phyloP scores from a whole-genome alignment of 2,329 filamentous ascomycete species.

The Penicillium sp. region DNA sequence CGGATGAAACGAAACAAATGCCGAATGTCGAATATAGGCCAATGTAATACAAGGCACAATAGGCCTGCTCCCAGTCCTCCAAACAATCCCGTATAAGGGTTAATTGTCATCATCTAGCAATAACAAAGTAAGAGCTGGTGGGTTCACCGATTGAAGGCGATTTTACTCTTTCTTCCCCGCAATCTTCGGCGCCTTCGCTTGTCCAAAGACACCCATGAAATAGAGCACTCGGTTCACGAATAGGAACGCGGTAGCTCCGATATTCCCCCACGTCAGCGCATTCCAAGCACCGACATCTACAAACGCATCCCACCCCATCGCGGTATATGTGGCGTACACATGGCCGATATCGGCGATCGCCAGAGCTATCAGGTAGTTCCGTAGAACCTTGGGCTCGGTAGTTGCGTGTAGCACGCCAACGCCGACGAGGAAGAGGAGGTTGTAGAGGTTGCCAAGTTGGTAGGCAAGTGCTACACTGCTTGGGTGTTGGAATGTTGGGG shows the following conservation, averaged over 20 bases:
- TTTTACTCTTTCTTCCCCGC: constrained; percentile 41
- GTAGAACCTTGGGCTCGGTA: constrained; percentile 64
- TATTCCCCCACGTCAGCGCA: constrained; percentile 69
- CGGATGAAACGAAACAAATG: background rate
- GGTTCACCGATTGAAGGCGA: background rate
- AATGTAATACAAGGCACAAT: background rate
- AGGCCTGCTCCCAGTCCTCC: background rate
- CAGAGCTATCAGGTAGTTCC: constrained; percentile 65
- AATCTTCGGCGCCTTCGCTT: constrained; percentile 26
- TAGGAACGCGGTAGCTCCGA: constrained; percentile 63
- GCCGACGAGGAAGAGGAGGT: constrained; percentile 64
- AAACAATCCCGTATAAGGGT: background rate
- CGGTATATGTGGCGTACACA: constrained; percentile 60
- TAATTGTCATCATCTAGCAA: background rate
- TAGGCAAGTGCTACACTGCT: constrained; percentile 58
- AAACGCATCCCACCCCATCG: constrained; percentile 57
- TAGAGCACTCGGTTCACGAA: constrained; percentile 59
- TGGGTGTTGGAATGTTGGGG: constrained; percentile 28
- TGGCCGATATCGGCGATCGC: constrained; percentile 68
- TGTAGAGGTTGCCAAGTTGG: constrained; percentile 70
- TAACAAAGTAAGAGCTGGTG: background rate
- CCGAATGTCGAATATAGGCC: background rate
- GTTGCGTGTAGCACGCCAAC: constrained; percentile 64
- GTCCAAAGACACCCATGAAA: constrained; percentile 60
- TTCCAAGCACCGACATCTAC: constrained; percentile 63